Evolutionary conservation across 208 protist species (phyloP).

Genomic region (Tetramitus jugosus): DNA sequence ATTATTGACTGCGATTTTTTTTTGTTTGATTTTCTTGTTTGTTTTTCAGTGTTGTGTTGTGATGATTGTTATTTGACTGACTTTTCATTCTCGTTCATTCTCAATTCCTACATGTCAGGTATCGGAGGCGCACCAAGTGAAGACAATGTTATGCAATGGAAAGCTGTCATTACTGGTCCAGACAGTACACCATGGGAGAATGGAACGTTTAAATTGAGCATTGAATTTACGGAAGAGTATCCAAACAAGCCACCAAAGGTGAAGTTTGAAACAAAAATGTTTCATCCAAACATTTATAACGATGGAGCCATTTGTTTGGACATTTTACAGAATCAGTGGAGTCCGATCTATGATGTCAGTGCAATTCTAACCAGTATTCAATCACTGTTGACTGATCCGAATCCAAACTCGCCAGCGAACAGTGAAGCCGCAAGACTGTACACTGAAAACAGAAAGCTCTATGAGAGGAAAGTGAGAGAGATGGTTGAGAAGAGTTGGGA

Average conservation of each 20-base stretch:
- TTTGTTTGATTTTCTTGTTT: no score
- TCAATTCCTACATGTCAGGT: no score
- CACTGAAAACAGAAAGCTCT: slow-evolving; percentile 83
- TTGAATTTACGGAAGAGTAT: slow-evolving; percentile 85
- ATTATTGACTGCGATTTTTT: no score
- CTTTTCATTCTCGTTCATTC: no score
- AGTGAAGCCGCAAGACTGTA: slow-evolving; percentile 90
- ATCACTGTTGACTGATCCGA: slow-evolving; percentile 98
- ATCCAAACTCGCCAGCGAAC: slow-evolving; percentile 98
- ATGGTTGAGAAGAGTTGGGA: slow-evolving; percentile 73
- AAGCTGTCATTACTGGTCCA: slow-evolving; percentile 82
- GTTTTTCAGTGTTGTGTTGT: no score
- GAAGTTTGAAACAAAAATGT: slow-evolving; percentile 94
- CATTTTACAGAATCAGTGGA: slow-evolving; percentile 97
- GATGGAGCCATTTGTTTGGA: slow-evolving; percentile 97
- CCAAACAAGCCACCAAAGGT: slow-evolving; percentile 92
- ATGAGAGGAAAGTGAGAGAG: slow-evolving; percentile 76
- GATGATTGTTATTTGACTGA: no score
- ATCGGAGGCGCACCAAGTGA: slow-evolving; percentile 58
- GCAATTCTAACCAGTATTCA: slow-evolving; percentile 98
- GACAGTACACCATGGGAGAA: slow-evolving; percentile 79
- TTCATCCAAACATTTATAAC: slow-evolving; percentile 99
- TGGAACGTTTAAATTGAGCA: slow-evolving; percentile 75
- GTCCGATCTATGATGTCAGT: slow-evolving; percentile 94
- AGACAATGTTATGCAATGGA: slow-evolving; percentile 82